Conservation (phyloP, 148 eudicot species). For the Arbutus unedo region DNA sequence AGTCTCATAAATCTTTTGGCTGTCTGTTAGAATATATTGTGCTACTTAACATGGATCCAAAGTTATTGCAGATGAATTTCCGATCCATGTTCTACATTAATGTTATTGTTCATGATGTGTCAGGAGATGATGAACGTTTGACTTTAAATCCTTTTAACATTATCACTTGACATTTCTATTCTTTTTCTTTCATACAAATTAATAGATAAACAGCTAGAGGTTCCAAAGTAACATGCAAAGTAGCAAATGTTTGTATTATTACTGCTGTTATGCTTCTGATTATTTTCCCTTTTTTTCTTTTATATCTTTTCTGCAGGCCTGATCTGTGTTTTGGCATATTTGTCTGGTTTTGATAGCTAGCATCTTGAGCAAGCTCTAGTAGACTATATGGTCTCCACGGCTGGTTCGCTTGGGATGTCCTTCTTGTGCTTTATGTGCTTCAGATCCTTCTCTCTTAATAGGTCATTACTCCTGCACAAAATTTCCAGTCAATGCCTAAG, state of each 20-base stretch:
- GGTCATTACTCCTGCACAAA: too few species aligned
- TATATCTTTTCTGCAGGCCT: not conserved
- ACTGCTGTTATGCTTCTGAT: too few species aligned
- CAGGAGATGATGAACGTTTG: not conserved
- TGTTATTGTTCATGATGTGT: not conserved
- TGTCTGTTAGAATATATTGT: not conserved
- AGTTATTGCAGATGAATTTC: not conserved
- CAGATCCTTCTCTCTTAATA: too few species aligned
- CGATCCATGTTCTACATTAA: not conserved
- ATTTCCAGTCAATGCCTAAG: too few species aligned
- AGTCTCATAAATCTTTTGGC: not conserved
- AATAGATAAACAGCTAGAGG: not conserved
- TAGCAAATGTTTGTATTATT: too few species aligned
- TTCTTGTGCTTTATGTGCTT: not conserved
- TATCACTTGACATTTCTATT: not conserved
- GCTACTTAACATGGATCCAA: not conserved
- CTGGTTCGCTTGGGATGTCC: not conserved
- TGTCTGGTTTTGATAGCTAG: not conserved
- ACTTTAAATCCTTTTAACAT: not conserved
- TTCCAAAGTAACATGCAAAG: not conserved
- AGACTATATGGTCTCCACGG: not conserved
- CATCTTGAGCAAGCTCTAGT: not conserved
- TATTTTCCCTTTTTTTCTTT: too few species aligned
- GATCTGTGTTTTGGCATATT: not conserved
- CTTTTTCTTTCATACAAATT: not conserved